A percentile compares a stretch with the other conserved stretches of the same genome.
Conservation (phyloP, 371 early-diverging fungal species). For the Mortierella sp. region DNA sequence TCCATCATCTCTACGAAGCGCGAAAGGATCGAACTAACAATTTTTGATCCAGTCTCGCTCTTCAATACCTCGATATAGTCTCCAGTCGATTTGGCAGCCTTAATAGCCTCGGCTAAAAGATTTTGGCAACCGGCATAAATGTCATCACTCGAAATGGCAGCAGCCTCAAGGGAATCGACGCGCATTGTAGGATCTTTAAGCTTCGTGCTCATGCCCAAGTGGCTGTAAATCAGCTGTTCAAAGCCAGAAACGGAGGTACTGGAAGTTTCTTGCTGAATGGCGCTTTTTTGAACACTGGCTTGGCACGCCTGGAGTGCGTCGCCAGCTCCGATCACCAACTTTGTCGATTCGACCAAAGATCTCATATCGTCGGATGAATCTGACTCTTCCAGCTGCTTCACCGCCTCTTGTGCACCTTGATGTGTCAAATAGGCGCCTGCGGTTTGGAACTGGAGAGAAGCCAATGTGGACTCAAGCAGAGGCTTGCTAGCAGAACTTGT, state of each 20-base stretch:
- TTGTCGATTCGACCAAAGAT: conserved; percentile 5
- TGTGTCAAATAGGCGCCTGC: conserved; percentile 26
- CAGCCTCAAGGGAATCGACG: background rate
- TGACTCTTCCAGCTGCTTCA: conserved; percentile 7
- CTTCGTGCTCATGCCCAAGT: conserved; percentile 10
- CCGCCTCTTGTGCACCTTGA: conserved; percentile 15
- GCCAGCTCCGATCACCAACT: conserved; percentile 18
- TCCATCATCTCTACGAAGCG: background rate
- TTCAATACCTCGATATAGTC: background rate
- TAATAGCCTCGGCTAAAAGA: conserved; percentile 5
- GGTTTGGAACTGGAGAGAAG: conserved; percentile 24
- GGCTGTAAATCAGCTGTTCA: conserved; percentile 28
- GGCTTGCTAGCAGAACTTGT: background rate
- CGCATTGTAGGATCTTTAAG: conserved; percentile 11
- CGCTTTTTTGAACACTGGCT: conserved; percentile 9
- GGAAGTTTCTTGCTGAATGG: background rate
- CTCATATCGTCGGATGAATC: background rate
- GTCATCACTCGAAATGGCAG: background rate
- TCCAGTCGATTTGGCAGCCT: background rate
- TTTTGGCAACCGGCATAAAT: background rate
- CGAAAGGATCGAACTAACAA: background rate
- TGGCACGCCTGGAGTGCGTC: conserved; percentile 40
- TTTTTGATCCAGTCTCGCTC: background rate
- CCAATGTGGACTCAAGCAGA: background rate
- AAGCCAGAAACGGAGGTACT: conserved; percentile 4